Conservation (phyloP, 108 stramenopile genomes). For the Cafeteria roenbergensis region DNA sequence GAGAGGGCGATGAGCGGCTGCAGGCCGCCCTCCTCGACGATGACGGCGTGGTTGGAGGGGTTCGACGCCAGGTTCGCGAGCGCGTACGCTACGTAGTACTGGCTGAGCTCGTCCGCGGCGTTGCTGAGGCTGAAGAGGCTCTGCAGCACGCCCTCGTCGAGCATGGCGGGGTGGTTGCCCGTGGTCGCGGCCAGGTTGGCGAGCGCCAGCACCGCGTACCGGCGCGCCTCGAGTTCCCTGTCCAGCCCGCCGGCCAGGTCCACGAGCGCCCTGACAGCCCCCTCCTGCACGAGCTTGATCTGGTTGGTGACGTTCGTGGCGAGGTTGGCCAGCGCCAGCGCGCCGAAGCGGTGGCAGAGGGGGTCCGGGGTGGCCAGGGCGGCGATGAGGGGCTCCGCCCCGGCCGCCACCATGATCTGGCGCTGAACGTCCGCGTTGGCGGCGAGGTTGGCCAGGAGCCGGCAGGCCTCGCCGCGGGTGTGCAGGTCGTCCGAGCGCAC, state of each 20-base stretch:
- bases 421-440: slow-evolving; percentile 61
- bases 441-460: slow-evolving; percentile 61
- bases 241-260: slow-evolving; percentile 24
- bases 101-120: slow-evolving; percentile 48
- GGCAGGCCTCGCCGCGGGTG: slow-evolving; percentile 50
- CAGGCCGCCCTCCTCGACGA: slow-evolving; percentile 61
- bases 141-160: slow-evolving; percentile 50
- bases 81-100: slow-evolving; percentile 60
- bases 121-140: slow-evolving; percentile 61
- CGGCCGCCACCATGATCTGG: slow-evolving; percentile 45
- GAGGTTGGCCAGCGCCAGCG: slow-evolving; percentile 62
- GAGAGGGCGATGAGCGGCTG: slow-evolving; percentile 57
- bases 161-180: slow-evolving; percentile 50
- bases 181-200: slow-evolving; percentile 62
- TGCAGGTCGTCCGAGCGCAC: slow-evolving; percentile 38
- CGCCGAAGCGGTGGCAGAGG: slow-evolving; percentile 54
- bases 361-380: slow-evolving; percentile 40
- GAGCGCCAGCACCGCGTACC: slow-evolving; percentile 56
- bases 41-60: slow-evolving; percentile 47
- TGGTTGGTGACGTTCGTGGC: slow-evolving; percentile 55
- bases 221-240: slow-evolving; percentile 44
- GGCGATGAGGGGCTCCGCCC: slow-evolving; percentile 46
- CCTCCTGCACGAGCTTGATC: slow-evolving; percentile 60
- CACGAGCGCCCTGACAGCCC: slow-evolving; percentile 54
- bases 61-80: slow-evolving; percentile 63